Evolutionary conservation across 768 basidiomycete species (phyloP), one percentile per base, ranked within the genome.

Genomic region (Boletus reticulatus): DNA sequence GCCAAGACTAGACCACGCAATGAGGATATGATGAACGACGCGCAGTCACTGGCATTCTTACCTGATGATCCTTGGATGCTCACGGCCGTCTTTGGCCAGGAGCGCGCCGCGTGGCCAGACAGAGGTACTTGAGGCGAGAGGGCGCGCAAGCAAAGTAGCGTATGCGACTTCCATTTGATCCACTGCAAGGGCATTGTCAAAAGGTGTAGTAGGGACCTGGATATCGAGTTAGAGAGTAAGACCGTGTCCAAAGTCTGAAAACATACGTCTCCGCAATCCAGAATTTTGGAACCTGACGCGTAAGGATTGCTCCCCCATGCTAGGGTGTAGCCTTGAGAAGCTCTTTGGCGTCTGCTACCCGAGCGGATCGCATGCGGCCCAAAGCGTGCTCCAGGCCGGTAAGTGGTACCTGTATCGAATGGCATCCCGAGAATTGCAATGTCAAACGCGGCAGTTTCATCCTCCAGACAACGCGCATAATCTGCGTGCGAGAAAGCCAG

Each of bases 91-190:
- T 50, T 76, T 79, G 2, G 82, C 78, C 43, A 84, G 63, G 17
- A 61, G 54, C 6, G 70, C 68, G 42, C 70, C 61, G 20, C 62
- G 65, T 6, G 62, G 46, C 67, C 67, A 63, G 39, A 57, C 45
- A 9, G 71, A 47, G 7, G 48, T 45, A 6, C 14, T 17, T 20
- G 70, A 67, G 6, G 71, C 68, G 20, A 82, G 73, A 2, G 80
- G 73, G 37, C 89, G 80, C n/a, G 76, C 74, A 7, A 95, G 75
- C 19, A 95, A 74, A 0, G 88, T 88, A 6, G 83, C 78, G 67
- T 94, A 95, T 1, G 91, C 93, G 9, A 89, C 84, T 67, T 93
- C 84, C 73, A 96, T 89, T 68, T 94, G 92, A 60, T 92, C 88
- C 27, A 95, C 70, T 3, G 92, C 93, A 13, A 92, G 77, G 0